Evolutionary conservation across 2,329 filamentous ascomycete genomes (phyloP), one percentile per base, ranked within the genome.

Genomic region (Plenodomus biglobosus): DNA sequence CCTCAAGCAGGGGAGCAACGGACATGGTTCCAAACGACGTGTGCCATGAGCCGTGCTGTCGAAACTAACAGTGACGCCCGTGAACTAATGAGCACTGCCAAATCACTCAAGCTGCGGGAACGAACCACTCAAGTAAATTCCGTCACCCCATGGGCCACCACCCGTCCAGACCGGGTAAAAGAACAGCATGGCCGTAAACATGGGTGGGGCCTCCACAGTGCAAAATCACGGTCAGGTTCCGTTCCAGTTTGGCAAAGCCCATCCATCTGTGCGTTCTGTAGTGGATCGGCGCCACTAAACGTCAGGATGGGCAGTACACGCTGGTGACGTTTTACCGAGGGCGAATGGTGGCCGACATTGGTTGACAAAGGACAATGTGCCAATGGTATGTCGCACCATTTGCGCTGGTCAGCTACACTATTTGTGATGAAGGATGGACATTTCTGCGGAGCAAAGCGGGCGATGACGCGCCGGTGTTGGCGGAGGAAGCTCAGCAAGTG

Each of bases 101-200:
- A 10, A 24, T 24, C 53, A 46, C 49, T 38, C 45, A 52, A 59
- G 50, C 59, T 61, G 48, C 58, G 55, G 62, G 53, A 61, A 50
- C 53, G 56, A 59, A 46, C 59, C 63, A 65, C 55, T 66, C 56
- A 60, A 60, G 55, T 56, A 50, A 47, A 48, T 59, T 64, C 27
- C 27, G 27, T 32, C 15, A 32, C 57, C 60, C 61, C 65, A 59
- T 64, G 55, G 56, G 3, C 13, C 27, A 10, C 53, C 57, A 50
- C 49, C 41, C 56, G 46, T 59, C 59, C 66, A 65, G 50, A 57
- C 63, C 66, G 66, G 68, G 59, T 70, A 66, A 70, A 70, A 60
- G 48, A 59, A 48, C 50, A 57, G 37, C 58, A 59, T 54, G 53
- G 54, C 48, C 44, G 6, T 32, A 11, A 11, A 48, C 53, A 56